Base-by-base conservation (phyloP, 495 filamentous ascomycete species). In the Sabuloglossum arenarium region DNA sequence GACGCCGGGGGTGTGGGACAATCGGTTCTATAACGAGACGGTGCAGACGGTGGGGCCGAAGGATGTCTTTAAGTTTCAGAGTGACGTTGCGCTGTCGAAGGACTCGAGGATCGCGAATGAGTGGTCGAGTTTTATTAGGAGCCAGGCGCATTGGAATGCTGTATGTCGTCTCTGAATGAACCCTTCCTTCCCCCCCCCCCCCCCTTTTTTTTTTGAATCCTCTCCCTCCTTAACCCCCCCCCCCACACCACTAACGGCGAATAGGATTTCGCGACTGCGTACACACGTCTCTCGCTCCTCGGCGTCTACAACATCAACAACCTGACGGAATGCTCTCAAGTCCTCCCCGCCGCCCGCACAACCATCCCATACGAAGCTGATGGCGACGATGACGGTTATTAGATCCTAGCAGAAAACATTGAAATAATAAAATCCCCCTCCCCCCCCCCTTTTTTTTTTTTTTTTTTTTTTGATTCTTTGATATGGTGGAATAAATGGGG, bases 241-340 rank as follows among this genome's bases (percentile, higher is more conserved):
- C n/a, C 34, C 34, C 8, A 16, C 34, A 39, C 34, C 8, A 39
- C 42, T 46, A n/a, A n/a, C 24, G n/a, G 25, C 14, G 0, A 6
- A 49, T 43, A 70, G 69, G 68, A 69, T 39, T 72, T 67, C 52
- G 65, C 70, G 10, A 59, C 58, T 31, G 69, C 65, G 57, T 71
- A 72, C 57, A 63, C 67, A 23, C 67, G 70, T 25, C 61, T 72
- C 12, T 65, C 61, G 49, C 60, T 72, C 25, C 66, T 72, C 24
- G 70, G 70, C 37, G 69, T 72, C 0, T 68, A 71, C 47, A 70
- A 68, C 56, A 70, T 71, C 63, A 72, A 72, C 62, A 59, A 59
- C 25, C 58, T 72, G 19, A 65, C 58, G 11, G 70, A 72, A 49
- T 72, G 70, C 65, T 69, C 68, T 3, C 63, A 64, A 34, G 66